Evolutionary conservation across 2,329 filamentous ascomycete genomes (phyloP).

Genomic region (Cordyceps militaris): DNA sequence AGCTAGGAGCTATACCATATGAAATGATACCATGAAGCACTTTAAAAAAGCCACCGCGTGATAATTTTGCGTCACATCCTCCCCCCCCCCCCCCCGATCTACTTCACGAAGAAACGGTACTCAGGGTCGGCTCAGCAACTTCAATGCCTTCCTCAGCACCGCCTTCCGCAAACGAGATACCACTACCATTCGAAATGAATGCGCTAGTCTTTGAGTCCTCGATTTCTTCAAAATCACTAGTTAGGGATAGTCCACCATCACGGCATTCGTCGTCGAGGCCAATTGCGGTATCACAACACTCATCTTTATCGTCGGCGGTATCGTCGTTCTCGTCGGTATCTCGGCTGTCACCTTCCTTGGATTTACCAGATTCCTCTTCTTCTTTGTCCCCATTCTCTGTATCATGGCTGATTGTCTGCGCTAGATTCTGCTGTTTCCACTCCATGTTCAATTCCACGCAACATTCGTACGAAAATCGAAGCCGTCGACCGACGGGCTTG

Average conservation of each 20-base stretch:
- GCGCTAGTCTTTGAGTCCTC: neutral
- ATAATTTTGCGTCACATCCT: too few relatives aligned
- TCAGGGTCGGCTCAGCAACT: too few relatives aligned
- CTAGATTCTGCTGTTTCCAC: conserved; percentile 14
- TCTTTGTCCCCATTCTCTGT: neutral
- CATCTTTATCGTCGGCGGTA: neutral
- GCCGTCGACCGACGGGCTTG: conserved; percentile 30
- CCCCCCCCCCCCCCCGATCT: neutral
- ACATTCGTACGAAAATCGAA: conserved; percentile 26
- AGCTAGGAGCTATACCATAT: conserved; percentile 4
- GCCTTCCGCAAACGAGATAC: neutral
- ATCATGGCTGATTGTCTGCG: neutral
- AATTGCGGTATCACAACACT: neutral
- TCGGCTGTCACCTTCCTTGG: neutral
- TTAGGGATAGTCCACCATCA: neutral
- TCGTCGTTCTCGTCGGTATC: neutral
- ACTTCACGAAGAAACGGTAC: neutral
- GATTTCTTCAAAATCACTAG: neutral
- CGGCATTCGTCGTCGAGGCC: neutral
- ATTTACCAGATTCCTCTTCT: neutral
- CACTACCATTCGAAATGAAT: neutral
- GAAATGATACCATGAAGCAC: conserved; percentile 8
- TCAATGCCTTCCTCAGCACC: neutral
- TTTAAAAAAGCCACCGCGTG: neutral
- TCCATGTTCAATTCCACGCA: conserved; percentile 29